phyloP scores from a whole-genome alignment of 805 yeast species.

The Torulaspora maleeae region DNA sequence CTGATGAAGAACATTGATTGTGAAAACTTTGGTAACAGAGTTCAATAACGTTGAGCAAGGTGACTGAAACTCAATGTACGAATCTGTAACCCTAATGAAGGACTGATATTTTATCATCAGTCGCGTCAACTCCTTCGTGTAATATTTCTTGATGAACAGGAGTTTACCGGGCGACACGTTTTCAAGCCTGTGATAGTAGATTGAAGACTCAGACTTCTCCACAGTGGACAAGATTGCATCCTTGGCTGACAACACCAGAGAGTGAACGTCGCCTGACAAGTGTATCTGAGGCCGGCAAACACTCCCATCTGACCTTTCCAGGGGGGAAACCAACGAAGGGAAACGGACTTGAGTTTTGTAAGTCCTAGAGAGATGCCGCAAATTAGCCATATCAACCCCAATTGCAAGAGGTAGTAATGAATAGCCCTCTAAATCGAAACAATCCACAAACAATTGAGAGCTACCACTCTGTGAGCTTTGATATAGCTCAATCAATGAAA shows the following conservation, averaged over 20 bases:
- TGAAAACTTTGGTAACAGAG: slow-evolving; percentile 23
- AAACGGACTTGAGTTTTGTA: slow-evolving; percentile 21
- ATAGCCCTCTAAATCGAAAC: slow-evolving; percentile 19
- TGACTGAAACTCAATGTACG: slow-evolving; percentile 26
- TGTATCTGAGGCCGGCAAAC: slow-evolving; percentile 14
- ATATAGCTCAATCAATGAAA: slow-evolving; percentile 16
- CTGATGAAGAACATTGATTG: slow-evolving; percentile 26
- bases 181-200: slow-evolving; percentile 17
- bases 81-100: slow-evolving; percentile 24
- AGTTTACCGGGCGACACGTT: slow-evolving; percentile 27
- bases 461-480: slow-evolving; percentile 1
- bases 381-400: slow-evolving; percentile 23
- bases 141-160: slow-evolving; percentile 20
- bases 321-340: slow-evolving; percentile 15
- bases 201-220: slow-evolving; percentile 8
- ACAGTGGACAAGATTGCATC: slow-evolving; percentile 14
- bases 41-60: slow-evolving; percentile 20
- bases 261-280: slow-evolving; percentile 20
- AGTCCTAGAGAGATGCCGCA: slow-evolving; percentile 15
- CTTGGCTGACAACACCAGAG: slow-evolving; percentile 21
- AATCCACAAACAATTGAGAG: slow-evolving; percentile 17
- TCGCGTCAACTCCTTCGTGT: slow-evolving; percentile 16
- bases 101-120: slow-evolving; percentile 30
- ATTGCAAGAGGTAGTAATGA: slow-evolving; percentile 24
- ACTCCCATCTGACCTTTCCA: background rate